phyloP scores from a whole-genome alignment of 768 basidiomycete genomes.

The Lactarius indigo region DNA sequence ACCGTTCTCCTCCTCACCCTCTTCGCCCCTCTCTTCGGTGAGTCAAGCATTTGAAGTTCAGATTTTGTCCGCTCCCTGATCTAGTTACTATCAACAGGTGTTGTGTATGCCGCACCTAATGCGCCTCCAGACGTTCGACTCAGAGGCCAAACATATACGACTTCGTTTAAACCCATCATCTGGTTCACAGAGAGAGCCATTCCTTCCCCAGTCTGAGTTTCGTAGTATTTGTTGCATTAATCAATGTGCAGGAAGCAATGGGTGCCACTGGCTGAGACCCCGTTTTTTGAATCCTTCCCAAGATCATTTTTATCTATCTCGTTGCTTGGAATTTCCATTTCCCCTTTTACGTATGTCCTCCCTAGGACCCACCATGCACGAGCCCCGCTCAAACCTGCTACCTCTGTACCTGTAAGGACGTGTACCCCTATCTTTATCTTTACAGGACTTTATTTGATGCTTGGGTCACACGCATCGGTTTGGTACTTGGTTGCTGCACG shows the following conservation, averaged over 20 bases:
- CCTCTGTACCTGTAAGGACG: too few relatives aligned
- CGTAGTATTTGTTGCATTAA: not conserved
- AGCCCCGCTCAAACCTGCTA: too few relatives aligned
- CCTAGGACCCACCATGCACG: too few relatives aligned
- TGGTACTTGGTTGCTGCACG: too few relatives aligned
- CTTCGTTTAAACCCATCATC: not conserved
- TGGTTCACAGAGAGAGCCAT: not conserved
- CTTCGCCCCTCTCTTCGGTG: not conserved
- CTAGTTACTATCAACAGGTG: not conserved
- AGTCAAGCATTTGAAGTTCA: not conserved
- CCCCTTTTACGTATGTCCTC: too few relatives aligned
- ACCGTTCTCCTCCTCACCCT: not conserved
- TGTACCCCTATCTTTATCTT: too few relatives aligned
- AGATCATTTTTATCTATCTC: not conserved
- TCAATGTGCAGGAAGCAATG: not conserved
- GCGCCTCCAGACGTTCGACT: not conserved
- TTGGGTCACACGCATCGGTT: too few relatives aligned
- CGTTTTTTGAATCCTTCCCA: not conserved
- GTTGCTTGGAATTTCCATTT: not conserved
- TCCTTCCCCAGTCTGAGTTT: not conserved
- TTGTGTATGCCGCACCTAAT: conserved; percentile 5
- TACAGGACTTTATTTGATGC: too few relatives aligned
- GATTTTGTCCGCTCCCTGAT: not conserved
- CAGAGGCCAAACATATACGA: not conserved
- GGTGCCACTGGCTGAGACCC: not conserved